Percentiles rank a stretch among this genome's conserved stretches.
Conservation (phyloP, 148 eudicot genomes). For the Diospyros kaki region DNA sequence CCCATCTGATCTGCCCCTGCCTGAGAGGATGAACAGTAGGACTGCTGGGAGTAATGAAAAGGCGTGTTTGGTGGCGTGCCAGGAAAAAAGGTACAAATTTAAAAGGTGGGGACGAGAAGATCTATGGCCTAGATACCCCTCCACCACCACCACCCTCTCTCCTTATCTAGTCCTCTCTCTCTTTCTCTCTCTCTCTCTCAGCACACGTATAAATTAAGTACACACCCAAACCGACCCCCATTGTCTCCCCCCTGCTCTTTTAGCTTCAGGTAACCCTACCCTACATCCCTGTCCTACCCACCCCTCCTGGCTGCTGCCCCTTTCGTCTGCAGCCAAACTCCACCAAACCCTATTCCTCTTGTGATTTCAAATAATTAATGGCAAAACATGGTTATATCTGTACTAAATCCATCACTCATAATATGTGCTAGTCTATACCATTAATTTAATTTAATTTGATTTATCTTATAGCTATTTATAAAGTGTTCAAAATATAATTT, state of each 20-base stretch:
- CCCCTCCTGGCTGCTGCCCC: background rate
- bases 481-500: no score
- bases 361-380: background rate
- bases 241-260: background rate
- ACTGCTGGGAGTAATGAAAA: background rate
- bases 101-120: slow-evolving; percentile 26
- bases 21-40: background rate
- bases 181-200: background rate
- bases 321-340: background rate
- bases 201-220: background rate
- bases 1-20: background rate
- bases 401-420: no score
- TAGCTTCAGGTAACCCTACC: slow-evolving; percentile 1
- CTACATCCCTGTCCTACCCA: background rate
- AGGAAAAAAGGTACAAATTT: background rate
- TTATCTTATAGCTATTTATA: no score
- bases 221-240: slow-evolving; percentile 4
- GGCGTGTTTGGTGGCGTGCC: slow-evolving; percentile 5
- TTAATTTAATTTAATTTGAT: no score
- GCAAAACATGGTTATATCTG: no score
- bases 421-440: no score
- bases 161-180: background rate
- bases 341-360: background rate
- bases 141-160: slow-evolving; percentile 11
- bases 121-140: slow-evolving; percentile 17